These are phyloP conservation scores for Tagetes erecta DNA, from an alignment of 129 eudicot genomes.

Conservation along the genomic window DNA sequence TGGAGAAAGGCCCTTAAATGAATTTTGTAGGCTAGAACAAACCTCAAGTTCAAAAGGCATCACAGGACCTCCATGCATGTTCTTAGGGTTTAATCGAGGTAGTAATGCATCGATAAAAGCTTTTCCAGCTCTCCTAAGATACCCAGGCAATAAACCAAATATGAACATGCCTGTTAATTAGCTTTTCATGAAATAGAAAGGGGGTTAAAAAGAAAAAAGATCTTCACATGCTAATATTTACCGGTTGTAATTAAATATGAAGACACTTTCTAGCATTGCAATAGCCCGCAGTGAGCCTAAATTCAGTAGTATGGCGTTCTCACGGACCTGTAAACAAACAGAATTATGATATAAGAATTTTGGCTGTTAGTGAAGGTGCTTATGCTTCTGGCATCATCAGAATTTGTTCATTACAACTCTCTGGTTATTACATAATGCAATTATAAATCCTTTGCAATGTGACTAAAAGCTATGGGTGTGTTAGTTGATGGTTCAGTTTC, in stretches of 20 bases:
- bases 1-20: neutral
- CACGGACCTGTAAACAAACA: conserved; percentile 68
- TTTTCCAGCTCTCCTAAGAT: conserved; percentile 81
- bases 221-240: conserved; percentile 31
- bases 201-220: conserved; percentile 1
- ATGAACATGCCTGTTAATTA: neutral
- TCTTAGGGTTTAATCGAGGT: conserved; percentile 87
- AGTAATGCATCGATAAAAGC: conserved; percentile 88
- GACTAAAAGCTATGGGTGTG: neutral
- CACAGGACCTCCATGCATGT: conserved; percentile 67
- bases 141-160: conserved; percentile 31
- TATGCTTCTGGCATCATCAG: conserved; percentile 11
- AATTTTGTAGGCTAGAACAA: conserved; percentile 17
- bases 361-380: conserved; percentile 5
- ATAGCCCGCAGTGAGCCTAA: conserved; percentile 92
- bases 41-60: conserved; percentile 99
- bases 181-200: neutral
- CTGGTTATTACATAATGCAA: conserved; percentile 9
- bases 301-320: conserved; percentile 86
- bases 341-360: conserved; percentile 7
- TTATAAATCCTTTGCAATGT: neutral
- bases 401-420: neutral
- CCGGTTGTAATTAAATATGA: conserved; percentile 94
- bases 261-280: conserved; percentile 90
- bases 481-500: neutral